phyloP scores from a whole-genome alignment of 768 basidiomycete genomes.

The Pilatotrama ljubarskyi region DNA sequence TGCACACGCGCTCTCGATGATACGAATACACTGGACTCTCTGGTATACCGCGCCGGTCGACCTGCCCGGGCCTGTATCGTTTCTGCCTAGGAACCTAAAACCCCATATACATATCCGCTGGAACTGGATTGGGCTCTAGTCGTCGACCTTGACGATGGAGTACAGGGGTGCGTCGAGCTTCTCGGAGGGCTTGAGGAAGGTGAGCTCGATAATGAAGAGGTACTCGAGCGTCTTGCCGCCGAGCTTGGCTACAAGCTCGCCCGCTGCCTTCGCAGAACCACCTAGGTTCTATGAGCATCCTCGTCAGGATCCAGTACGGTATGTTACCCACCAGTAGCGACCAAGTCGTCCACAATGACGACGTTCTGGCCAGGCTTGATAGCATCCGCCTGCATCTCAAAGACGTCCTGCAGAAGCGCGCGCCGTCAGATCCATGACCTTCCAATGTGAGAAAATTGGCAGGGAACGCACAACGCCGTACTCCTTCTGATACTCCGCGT shows the following conservation, averaged over 20 bases:
- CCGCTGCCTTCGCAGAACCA: constrained; percentile 92
- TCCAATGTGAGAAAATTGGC: no score
- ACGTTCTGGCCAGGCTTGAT: constrained; percentile 83
- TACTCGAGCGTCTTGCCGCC: constrained; percentile 90
- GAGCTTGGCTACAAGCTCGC: constrained; percentile 78
- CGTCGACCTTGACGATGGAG: constrained; percentile 80
- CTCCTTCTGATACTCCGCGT: constrained; percentile 85
- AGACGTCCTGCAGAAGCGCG: constrained; percentile 63
- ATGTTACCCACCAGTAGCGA: constrained; percentile 77
- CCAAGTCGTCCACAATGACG: constrained; percentile 90
- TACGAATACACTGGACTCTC: background rate
- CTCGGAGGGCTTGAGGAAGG: constrained; percentile 70
- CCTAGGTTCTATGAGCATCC: constrained; percentile 46
- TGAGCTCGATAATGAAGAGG: constrained; percentile 87
- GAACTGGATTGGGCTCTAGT: constrained; percentile 34
- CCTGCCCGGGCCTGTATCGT: no score
- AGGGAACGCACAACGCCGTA: constrained; percentile 70
- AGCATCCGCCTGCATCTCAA: constrained; percentile 91
- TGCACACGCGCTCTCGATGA: constrained; percentile 8
- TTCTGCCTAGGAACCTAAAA: background rate
- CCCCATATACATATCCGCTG: background rate
- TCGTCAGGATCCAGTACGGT: no score
- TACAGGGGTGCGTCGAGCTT: constrained; percentile 88
- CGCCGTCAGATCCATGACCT: background rate
- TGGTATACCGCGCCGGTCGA: background rate